Conservation (phyloP, 2,329 filamentous ascomycete species). For the Mycosphaerella sp. region DNA sequence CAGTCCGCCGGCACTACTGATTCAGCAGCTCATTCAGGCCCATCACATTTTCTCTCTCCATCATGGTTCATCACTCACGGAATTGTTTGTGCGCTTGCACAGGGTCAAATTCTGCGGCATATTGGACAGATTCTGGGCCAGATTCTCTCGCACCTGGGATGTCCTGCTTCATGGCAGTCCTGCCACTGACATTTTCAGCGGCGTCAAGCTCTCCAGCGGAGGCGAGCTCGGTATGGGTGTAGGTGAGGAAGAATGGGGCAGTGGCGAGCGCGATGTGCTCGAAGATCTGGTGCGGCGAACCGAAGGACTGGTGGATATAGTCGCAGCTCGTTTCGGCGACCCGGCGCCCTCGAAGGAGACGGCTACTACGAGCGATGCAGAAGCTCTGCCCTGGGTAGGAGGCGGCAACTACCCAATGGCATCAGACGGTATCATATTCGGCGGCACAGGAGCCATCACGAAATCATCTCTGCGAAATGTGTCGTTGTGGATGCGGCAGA, state of each 20-base stretch:
- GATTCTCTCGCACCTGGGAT: conserved; percentile 66
- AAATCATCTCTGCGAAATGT: conserved; percentile 65
- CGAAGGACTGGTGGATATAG: conserved; percentile 77
- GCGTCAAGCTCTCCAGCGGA: conserved; percentile 80
- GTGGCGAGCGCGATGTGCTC: conserved; percentile 85
- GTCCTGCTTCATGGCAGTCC: conserved; percentile 88
- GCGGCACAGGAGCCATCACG: conserved; percentile 69
- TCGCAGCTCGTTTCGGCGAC: conserved; percentile 80
- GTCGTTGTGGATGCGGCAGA: conserved; percentile 79
- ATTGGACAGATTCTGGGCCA: conserved; percentile 75
- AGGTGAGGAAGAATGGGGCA: conserved; percentile 90
- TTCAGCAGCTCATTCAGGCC: conserved; percentile 75
- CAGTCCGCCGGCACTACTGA: conserved; percentile 69
- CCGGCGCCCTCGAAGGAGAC: conserved; percentile 34
- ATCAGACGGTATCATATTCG: conserved; percentile 79
- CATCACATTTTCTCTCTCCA: conserved; percentile 82
- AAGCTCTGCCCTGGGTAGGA: conserved; percentile 61
- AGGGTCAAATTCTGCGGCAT: conserved; percentile 65
- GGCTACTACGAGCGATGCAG: conserved; percentile 22
- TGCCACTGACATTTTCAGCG: conserved; percentile 68
- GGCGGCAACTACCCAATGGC: conserved; percentile 60
- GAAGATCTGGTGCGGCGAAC: conserved; percentile 77
- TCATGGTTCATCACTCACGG: conserved; percentile 68
- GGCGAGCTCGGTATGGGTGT: conserved; percentile 92
- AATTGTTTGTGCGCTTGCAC: conserved; percentile 59